phyloP scores from a whole-genome alignment of 2,329 filamentous ascomycete genomes.

The Aspergillus quadrilineatus region DNA sequence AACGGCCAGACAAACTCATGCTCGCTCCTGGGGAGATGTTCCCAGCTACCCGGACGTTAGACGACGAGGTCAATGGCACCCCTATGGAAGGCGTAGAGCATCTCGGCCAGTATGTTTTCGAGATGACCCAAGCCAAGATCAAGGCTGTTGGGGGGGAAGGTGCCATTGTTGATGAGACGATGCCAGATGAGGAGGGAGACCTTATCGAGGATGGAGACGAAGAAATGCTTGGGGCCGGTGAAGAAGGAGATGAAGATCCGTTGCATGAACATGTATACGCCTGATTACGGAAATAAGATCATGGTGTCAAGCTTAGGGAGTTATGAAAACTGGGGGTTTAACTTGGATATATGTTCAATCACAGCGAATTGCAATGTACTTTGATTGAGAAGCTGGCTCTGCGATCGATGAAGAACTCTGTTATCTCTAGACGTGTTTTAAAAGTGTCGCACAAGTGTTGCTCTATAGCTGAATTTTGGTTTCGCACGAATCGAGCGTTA shows the following conservation, averaged over 20 bases:
- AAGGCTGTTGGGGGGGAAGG: constrained; percentile 54
- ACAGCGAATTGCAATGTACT: not conserved
- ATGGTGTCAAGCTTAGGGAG: not conserved
- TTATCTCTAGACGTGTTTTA: too few relatives aligned
- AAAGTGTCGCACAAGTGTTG: too few relatives aligned
- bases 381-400: not conserved
- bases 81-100: constrained; percentile 92
- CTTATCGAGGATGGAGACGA: constrained; percentile 35
- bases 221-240: constrained; percentile 34
- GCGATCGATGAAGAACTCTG: too few relatives aligned
- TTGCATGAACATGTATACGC: constrained; percentile 31
- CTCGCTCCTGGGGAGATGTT: constrained; percentile 85
- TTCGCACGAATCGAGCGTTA: too few relatives aligned
- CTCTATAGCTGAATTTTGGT: too few relatives aligned
- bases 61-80: constrained; percentile 53
- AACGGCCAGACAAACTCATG: constrained; percentile 75
- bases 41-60: constrained; percentile 60
- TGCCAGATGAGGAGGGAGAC: constrained; percentile 30
- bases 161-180: constrained; percentile 36
- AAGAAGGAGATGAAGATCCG: constrained; percentile 33
- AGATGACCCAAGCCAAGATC: constrained; percentile 81
- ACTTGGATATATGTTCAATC: not conserved
- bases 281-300: constrained; percentile 5
- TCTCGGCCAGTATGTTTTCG: constrained; percentile 90
- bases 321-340: not conserved